Conservation (phyloP, 108 stramenopile genomes). For the Nitzschia sp. region DNA sequence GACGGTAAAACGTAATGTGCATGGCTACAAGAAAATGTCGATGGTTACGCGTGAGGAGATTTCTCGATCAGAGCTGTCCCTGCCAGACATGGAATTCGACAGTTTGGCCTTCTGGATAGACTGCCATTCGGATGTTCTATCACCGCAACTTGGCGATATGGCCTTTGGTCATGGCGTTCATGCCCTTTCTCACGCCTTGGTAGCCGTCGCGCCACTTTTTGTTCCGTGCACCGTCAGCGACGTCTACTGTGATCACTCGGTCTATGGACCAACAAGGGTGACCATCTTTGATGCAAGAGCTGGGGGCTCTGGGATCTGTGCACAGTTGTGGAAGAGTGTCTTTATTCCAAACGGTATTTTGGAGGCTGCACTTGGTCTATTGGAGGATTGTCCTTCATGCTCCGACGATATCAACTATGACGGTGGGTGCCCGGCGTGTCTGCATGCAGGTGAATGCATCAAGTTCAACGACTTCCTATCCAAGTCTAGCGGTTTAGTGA, state of each 20-base stretch:
- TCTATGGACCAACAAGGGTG: constrained; percentile 62
- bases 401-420: constrained; percentile 53
- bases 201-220: constrained; percentile 90
- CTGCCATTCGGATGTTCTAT: constrained; percentile 59
- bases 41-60: constrained; percentile 71
- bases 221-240: constrained; percentile 80
- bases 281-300: constrained; percentile 77
- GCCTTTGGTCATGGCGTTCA: constrained; percentile 85
- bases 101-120: constrained; percentile 94
- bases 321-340: constrained; percentile 59
- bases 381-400: constrained; percentile 70
- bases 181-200: constrained; percentile 89
- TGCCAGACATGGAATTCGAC: constrained; percentile 94
- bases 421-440: constrained; percentile 85
- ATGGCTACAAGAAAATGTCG: constrained; percentile 82
- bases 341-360: constrained; percentile 56
- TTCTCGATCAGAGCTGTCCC: constrained; percentile 69
- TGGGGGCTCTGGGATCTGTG: constrained; percentile 71
- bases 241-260: constrained; percentile 76
- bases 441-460: constrained; percentile 72
- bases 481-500: constrained; percentile 44
- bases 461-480: constrained; percentile 71
- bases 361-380: constrained; percentile 64
- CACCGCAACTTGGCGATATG: constrained; percentile 34
- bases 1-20: constrained; percentile 74